These are phyloP conservation scores for Vigna trinervia DNA, from an alignment of 306 rosid species.

Conservation along the genomic window DNA sequence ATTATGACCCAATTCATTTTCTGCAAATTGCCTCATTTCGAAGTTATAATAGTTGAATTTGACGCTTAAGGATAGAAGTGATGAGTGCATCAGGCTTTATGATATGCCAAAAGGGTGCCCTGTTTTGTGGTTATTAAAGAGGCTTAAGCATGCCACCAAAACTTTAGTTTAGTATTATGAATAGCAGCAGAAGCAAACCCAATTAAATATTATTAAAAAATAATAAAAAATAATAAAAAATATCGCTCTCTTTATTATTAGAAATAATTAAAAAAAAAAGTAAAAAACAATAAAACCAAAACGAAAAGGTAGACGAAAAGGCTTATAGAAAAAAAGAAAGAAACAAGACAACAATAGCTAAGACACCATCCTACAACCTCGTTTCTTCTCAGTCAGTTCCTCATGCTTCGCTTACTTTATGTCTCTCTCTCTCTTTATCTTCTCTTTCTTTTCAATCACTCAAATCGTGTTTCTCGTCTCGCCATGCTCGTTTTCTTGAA, in stretches of 20 bases:
- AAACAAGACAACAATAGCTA: background rate
- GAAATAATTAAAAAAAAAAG: conserved; percentile 8
- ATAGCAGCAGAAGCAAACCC: conserved; percentile 1
- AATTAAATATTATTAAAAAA: conserved; percentile 12
- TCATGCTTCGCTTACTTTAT: conserved; percentile 4
- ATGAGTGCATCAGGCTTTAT: background rate
- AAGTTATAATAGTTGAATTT: background rate
- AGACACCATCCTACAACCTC: conserved; percentile 12
- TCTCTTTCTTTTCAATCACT: background rate
- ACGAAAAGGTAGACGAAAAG: background rate
- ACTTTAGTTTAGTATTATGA: background rate
- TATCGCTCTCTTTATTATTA: background rate
- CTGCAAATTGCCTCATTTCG: background rate
- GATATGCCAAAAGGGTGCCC: conserved; percentile 28
- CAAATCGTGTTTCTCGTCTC: conserved; percentile 22
- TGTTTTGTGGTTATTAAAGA: conserved; percentile 31
- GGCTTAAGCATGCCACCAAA: background rate
- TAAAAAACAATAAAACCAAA: conserved; percentile 22
- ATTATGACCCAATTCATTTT: conserved; percentile 1
- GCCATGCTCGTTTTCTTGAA: conserved; percentile 11
- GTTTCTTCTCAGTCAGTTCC: conserved; percentile 26
- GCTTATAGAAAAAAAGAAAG: background rate
- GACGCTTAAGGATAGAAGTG: background rate
- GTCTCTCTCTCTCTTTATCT: conserved; percentile 12
- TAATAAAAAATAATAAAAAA: background rate